A percentile compares a stretch with the other conserved stretches of the same genome.
These are phyloP conservation scores for Pyropia yezoensis DNA, from an alignment of 23 red algal genomes.

Conservation along the genomic window DNA sequence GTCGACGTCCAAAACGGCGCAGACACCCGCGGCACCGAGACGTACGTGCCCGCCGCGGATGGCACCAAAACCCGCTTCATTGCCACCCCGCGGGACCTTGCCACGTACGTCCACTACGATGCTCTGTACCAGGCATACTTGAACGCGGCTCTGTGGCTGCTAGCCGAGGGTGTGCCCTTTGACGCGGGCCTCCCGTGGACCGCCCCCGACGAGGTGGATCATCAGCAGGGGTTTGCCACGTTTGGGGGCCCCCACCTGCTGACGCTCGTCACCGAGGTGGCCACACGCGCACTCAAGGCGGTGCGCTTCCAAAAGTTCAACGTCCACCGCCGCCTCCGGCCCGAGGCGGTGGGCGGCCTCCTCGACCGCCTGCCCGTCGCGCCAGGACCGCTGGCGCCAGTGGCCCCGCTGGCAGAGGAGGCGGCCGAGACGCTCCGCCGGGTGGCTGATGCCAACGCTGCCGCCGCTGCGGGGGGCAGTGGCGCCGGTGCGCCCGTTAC, in stretches of 20 bases:
- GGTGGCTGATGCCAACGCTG: neutral
- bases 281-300: conserved; percentile 53
- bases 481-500: too few species aligned
- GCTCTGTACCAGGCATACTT: conserved; percentile 66
- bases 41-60: neutral
- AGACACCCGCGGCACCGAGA: conserved; percentile 14
- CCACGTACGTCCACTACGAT: conserved; percentile 54
- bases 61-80: conserved; percentile 22
- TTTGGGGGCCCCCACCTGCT: conserved; percentile 57
- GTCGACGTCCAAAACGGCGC: conserved; percentile 57
- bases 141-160: conserved; percentile 43
- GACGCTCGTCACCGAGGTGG: conserved; percentile 52
- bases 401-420: neutral
- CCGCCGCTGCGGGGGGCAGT: too few species aligned
- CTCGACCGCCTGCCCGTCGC: conserved; percentile 3
- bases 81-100: conserved; percentile 37
- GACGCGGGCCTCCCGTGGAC: conserved; percentile 38
- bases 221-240: conserved; percentile 33
- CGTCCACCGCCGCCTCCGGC: conserved; percentile 33
- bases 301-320: conserved; percentile 66
- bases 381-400: neutral
- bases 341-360: conserved; percentile 34
- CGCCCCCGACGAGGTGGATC: conserved; percentile 12
- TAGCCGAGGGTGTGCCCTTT: conserved; percentile 19
- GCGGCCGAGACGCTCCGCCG: neutral